Evolutionary conservation across 345 rosid genomes (phyloP), one percentile per base, ranked within the genome.

Genomic region (Viola odorata): DNA sequence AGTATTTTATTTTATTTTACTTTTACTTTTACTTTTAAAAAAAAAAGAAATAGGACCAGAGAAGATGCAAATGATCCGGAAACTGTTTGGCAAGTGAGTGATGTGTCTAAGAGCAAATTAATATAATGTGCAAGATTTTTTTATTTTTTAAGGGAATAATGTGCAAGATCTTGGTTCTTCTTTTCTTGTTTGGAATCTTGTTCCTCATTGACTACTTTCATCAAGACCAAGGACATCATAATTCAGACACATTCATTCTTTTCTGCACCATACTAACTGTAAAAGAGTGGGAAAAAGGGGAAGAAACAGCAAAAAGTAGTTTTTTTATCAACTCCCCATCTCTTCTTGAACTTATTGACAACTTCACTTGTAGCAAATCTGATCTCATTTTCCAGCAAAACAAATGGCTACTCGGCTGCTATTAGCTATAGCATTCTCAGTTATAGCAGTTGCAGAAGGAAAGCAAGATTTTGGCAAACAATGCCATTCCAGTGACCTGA

Each of bases 401-500:
- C 8, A 78, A 68, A 82, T 79, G 84, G 75, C 59, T 41, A 7
- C 5, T 57, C 55, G 49, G 59, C 61, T 76, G 57, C 59, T 65
- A 9, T 60, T 68, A 38, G 50, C 71, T 23, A 54, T 81, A 8
- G 45, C 57, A 15, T 49, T 74, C 49, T 57, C 67, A 44, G 55
- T 58, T 42, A 45, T 32, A 41, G 5, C 50, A 52, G 39, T 52
- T 23, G 73, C 45, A 23, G 56, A 60, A n/a, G 66, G 61, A 61
- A 58, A 50, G 12, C 11, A n/a, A 37, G 45, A 36, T 67, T 53
- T 15, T 47, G 66, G 38, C 8, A 65, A 56, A 60, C 54, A 32
- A n/a, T 84, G 89, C 70, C 50, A 66, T 51, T 62, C 68, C 5
- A 38, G 12, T 45, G 86, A 84, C 74, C 74, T 81, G 44, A 69